phyloP scores from a whole-genome alignment of 495 filamentous ascomycete genomes.

The Stereocaulon alpinum region DNA sequence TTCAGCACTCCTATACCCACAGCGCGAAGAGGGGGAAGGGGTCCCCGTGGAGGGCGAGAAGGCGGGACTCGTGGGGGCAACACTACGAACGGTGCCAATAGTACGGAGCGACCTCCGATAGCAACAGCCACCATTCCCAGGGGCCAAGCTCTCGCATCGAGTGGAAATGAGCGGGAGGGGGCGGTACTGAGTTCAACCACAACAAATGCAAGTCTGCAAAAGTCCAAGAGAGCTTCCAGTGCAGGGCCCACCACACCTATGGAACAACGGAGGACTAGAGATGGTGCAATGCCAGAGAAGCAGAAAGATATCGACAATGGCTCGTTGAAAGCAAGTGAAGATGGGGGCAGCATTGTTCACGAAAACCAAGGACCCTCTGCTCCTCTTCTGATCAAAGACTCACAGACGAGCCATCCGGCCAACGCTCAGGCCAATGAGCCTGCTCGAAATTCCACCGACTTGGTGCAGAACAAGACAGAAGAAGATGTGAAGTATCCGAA shows the following conservation, averaged over 20 bases:
- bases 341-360: slow-evolving; percentile 6
- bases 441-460: not conserved
- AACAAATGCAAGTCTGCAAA: slow-evolving; percentile 13
- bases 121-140: not conserved
- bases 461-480: not conserved
- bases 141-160: slow-evolving; percentile 1
- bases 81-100: slow-evolving; percentile 33
- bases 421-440: not conserved
- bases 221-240: slow-evolving; percentile 35
- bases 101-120: slow-evolving; percentile 32
- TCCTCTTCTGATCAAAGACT: slow-evolving; percentile 26
- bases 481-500: slow-evolving; percentile 15
- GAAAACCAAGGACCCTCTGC: slow-evolving; percentile 26
- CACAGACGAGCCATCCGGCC: not conserved
- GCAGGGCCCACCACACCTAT: slow-evolving; percentile 31
- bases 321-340: slow-evolving; percentile 12
- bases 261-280: slow-evolving; percentile 34
- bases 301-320: slow-evolving; percentile 22
- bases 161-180: slow-evolving; percentile 26
- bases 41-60: slow-evolving; percentile 42
- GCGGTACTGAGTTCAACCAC: slow-evolving; percentile 27
- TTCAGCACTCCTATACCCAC: slow-evolving; percentile 71
- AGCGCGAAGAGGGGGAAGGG: slow-evolving; percentile 50
- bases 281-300: slow-evolving; percentile 30
- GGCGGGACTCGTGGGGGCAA: slow-evolving; percentile 44